Conservation (phyloP, 768 basidiomycete genomes). For the Pluteus cervinus region DNA sequence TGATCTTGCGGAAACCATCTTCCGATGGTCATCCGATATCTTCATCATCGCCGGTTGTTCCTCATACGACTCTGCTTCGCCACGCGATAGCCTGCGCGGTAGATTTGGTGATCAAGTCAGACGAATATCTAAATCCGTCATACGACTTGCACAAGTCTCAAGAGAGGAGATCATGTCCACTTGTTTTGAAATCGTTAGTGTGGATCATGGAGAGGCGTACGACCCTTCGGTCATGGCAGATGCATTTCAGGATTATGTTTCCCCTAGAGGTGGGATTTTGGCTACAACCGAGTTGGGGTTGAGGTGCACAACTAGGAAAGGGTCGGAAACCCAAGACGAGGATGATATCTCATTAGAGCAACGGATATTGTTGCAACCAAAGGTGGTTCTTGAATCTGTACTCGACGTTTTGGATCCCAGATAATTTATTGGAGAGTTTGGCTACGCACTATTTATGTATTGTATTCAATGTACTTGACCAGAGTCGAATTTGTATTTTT, state of each 20-base stretch:
- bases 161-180: constrained; percentile 76
- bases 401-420: constrained; percentile 34
- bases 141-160: constrained; percentile 55
- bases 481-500: too few relatives aligned
- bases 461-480: too few relatives aligned
- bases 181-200: constrained; percentile 63
- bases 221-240: constrained; percentile 26
- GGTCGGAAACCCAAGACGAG: constrained; percentile 17
- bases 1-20: constrained; percentile 69
- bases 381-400: constrained; percentile 73
- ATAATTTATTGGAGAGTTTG: constrained; percentile 10
- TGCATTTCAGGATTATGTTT: constrained; percentile 25
- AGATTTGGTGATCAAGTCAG: constrained; percentile 57
- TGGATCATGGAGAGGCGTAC: constrained; percentile 47
- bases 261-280: constrained; percentile 46
- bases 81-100: constrained; percentile 26
- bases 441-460: too few relatives aligned
- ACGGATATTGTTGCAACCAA: constrained; percentile 61
- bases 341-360: constrained; percentile 46
- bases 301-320: constrained; percentile 52
- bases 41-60: constrained; percentile 55
- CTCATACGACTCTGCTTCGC: constrained; percentile 25
- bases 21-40: constrained; percentile 67
- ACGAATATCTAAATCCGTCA: constrained; percentile 59
- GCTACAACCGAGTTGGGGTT: constrained; percentile 72